Conservation (phyloP, 805 yeast species). For the Zygosaccharomyces siamensis region DNA sequence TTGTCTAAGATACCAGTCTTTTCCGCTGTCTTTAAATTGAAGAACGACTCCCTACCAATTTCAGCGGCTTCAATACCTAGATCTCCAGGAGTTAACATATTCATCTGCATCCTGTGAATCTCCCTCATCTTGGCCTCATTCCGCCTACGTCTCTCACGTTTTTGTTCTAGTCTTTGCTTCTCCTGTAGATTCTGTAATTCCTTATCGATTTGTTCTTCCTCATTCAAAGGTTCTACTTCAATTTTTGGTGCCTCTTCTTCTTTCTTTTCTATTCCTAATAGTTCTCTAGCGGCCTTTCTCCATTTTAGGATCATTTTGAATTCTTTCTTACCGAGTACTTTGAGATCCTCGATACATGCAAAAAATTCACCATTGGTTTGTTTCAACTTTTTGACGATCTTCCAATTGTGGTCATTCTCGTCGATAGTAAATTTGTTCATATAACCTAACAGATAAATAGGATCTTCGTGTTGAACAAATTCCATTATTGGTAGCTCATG, state of each 20-base stretch:
- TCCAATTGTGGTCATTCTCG: conserved; percentile 62
- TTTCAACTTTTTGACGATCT: conserved; percentile 61
- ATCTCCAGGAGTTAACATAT: conserved; percentile 88
- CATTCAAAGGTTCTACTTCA: conserved; percentile 69
- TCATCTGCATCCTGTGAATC: conserved; percentile 87
- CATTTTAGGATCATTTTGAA: conserved; percentile 80
- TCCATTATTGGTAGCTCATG: conserved; percentile 74
- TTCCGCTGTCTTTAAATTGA: conserved; percentile 80
- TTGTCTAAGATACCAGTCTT: conserved; percentile 77
- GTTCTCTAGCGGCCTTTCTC: conserved; percentile 80
- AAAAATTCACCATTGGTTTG: conserved; percentile 74
- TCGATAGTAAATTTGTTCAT: conserved; percentile 61
- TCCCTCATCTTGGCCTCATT: conserved; percentile 87
- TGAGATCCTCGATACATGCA: conserved; percentile 84
- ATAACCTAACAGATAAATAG: conserved; percentile 75
- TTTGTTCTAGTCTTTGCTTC: conserved; percentile 60
- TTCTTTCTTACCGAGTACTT: conserved; percentile 91
- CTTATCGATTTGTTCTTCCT: conserved; percentile 83
- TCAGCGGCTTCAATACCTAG: conserved; percentile 90
- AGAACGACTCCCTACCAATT: conserved; percentile 71
- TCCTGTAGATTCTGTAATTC: conserved; percentile 73
- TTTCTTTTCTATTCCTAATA: conserved; percentile 61
- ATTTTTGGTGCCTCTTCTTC: conserved; percentile 45
- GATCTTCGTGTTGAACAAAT: conserved; percentile 75
- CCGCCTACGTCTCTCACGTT: conserved; percentile 75